Evolutionary conservation across 345 rosid species (phyloP), one percentile per base, ranked within the genome.

Genomic region (Diplotaxis tenuifolia): DNA sequence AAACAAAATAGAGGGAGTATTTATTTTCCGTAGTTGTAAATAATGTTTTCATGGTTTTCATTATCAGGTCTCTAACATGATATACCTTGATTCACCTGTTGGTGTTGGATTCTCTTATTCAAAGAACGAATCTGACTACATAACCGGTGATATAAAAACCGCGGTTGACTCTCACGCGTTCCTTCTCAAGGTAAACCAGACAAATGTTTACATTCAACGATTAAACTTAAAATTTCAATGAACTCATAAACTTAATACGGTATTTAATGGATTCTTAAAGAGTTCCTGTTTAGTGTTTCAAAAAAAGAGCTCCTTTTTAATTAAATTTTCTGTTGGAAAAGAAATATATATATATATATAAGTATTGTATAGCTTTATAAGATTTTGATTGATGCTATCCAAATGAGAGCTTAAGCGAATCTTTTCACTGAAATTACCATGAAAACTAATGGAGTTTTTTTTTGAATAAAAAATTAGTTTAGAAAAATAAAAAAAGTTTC

Each of bases 21-120:
- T n/a, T n/a, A n/a, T n/a, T 60, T 60, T 28, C 6, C 52, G 1
- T 16, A 22, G 10, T 62, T 57, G n/a, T 29, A 56, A 50, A 16
- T 8, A 52, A 38, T 57, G 19, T 9, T 57, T 29, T 63, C 1
- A 14, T 70, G 38, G 18, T 57, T 16, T 23, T 47, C 14, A 4
- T 16, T 72, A 57, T 57, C 75, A 94, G 97, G 96, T 94, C 8
- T 94, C 98, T 36, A 94, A 78, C 78, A 71, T 89, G 7, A 75
- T 91, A 76, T 94, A 94, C 79, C 78, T 94, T 76, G 98, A 94
- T 80, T 94, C 97, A 31, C 96, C 98, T 9, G 95, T 87, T 60
- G 98, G 98, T 42, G 98, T 94, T 29, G 97, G 98, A 15, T 75
- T 87, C 42, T 94, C 97, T n/a, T 91, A 94, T 76, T 88, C 97